These are phyloP conservation scores for Neofusicoccum sp. DNA, from an alignment of 2,329 filamentous ascomycete species.

Conservation along the genomic window DNA sequence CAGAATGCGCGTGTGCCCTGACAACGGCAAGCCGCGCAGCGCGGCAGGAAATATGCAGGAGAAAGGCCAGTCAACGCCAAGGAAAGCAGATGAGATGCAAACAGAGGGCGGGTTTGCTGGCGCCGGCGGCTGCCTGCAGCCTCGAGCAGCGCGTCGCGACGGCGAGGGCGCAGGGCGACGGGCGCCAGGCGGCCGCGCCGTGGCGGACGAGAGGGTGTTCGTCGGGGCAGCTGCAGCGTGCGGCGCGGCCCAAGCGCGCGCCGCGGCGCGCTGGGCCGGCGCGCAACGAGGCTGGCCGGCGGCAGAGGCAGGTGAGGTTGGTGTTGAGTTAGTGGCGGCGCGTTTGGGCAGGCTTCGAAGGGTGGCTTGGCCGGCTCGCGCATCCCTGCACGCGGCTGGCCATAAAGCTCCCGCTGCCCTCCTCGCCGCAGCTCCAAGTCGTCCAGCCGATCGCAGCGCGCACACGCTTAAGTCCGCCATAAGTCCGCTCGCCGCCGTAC, in stretches of 20 bases:
- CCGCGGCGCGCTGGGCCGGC: not conserved
- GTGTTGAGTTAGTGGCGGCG: not conserved
- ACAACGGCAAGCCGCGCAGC: not conserved
- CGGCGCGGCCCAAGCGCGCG: not conserved
- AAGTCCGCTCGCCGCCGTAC: not conserved
- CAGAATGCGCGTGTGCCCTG: constrained; percentile 8
- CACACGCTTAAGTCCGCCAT: constrained; percentile 8
- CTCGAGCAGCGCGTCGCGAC: not conserved
- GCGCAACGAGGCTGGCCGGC: not conserved
- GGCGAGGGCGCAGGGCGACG: not conserved
- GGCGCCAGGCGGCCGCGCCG: not conserved
- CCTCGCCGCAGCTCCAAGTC: constrained; percentile 9
- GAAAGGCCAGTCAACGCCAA: not conserved
- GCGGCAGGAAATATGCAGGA: not conserved
- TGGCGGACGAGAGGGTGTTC: not conserved
- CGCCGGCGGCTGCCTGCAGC: constrained; percentile 41
- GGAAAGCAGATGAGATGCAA: not conserved
- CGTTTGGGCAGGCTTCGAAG: not conserved
- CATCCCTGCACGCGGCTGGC: constrained; percentile 9
- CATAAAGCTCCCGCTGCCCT: constrained; percentile 9
- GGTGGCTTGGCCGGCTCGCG: constrained; percentile 9
- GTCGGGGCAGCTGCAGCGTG: constrained; percentile 11
- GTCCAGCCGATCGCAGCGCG: not conserved
- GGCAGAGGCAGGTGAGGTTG: constrained; percentile 3
- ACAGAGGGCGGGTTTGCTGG: constrained; percentile 16